Conservation (phyloP, 768 basidiomycete genomes). For the Suillus decipiens region DNA sequence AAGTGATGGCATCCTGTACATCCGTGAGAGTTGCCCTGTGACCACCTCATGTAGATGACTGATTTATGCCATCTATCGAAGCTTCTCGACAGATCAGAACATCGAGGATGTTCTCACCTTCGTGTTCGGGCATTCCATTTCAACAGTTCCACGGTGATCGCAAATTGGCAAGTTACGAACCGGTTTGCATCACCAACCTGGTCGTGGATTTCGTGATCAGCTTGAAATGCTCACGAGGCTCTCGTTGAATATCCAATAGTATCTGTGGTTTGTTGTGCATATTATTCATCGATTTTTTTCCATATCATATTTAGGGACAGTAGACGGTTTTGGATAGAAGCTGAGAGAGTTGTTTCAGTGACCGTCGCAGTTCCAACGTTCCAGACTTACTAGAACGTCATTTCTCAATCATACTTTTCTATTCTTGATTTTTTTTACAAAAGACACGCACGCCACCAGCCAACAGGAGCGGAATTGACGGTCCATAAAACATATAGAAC, state of each 20-base stretch:
- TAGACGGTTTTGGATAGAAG: neutral
- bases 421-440: neutral
- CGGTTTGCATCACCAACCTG: neutral
- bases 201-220: neutral
- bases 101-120: neutral
- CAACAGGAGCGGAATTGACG: neutral
- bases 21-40: slow-evolving; percentile 6
- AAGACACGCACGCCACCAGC: neutral
- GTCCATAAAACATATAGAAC: neutral
- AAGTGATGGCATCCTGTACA: slow-evolving; percentile 2
- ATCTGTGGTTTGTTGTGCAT: neutral
- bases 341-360: neutral
- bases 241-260: slow-evolving; percentile 1
- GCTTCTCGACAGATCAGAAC: slow-evolving; percentile 8
- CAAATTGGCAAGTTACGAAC: slow-evolving; percentile 2
- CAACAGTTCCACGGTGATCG: slow-evolving; percentile 3
- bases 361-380: neutral
- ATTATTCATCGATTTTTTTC: neutral
- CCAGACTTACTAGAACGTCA: neutral
- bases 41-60: neutral
- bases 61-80: slow-evolving; percentile 2
- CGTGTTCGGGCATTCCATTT: neutral
- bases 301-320: neutral
- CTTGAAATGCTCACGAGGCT: neutral
- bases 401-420: neutral